Evolutionary conservation across 2,329 filamentous ascomycete species (phyloP).

Genomic region (Xylaria sp.): DNA sequence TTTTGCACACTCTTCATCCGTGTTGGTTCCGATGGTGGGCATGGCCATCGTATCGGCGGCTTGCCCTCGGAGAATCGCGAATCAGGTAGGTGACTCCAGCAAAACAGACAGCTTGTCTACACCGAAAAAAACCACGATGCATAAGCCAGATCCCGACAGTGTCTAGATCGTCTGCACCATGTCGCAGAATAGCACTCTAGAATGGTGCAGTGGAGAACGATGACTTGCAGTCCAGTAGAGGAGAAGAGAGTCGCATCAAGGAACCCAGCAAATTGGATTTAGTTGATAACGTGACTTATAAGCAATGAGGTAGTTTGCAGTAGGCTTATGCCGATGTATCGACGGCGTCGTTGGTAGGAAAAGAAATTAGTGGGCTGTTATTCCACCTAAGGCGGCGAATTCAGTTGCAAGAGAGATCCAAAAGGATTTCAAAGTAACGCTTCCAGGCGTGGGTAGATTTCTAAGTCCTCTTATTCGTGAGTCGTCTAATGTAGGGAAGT

Average conservation of each 20-base stretch:
- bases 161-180: constrained; percentile 29
- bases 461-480: constrained; percentile 10
- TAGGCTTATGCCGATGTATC: constrained; percentile 24
- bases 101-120: constrained; percentile 30
- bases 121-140: constrained; percentile 30
- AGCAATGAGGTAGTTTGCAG: constrained; percentile 34
- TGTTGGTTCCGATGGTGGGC: constrained; percentile 25
- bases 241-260: constrained; percentile 31
- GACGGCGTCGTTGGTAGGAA: constrained; percentile 14
- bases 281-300: constrained; percentile 34
- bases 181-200: constrained; percentile 16
- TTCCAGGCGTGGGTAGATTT: not conserved
- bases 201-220: constrained; percentile 35
- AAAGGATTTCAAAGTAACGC: not conserved
- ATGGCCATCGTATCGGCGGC: constrained; percentile 19
- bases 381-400: not conserved
- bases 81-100: constrained; percentile 20
- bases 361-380: not conserved
- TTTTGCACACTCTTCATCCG: constrained; percentile 11
- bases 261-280: constrained; percentile 32
- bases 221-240: constrained; percentile 38
- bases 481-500: constrained; percentile 5
- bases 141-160: constrained; percentile 28
- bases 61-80: constrained; percentile 1
- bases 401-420: not conserved